phyloP scores from a whole-genome alignment of 23 red algal genomes.

The Gracilaria gracilis region DNA sequence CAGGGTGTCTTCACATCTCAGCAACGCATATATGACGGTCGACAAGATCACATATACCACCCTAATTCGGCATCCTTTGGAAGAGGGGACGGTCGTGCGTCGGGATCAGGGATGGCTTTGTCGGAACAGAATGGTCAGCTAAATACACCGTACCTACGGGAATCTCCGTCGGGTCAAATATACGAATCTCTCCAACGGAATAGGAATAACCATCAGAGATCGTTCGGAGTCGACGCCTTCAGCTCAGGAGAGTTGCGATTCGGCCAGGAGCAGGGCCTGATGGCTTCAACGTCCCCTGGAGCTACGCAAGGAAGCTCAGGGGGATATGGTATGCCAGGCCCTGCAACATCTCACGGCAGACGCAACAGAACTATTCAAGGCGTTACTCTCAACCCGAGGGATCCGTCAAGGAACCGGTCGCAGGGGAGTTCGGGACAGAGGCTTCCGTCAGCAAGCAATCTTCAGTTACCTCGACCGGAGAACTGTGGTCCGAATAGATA shows the following conservation, averaged over 20 bases:
- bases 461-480: background rate
- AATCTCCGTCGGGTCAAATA: background rate
- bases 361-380: background rate
- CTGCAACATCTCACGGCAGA: too few relatives aligned
- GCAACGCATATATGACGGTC: background rate
- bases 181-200: background rate
- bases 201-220: background rate
- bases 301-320: background rate
- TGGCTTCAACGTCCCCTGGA: background rate
- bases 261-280: too few relatives aligned
- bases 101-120: background rate
- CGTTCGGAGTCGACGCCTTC: background rate
- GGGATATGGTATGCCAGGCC: background rate
- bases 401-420: background rate
- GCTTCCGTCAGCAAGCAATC: constrained; percentile 26
- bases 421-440: background rate
- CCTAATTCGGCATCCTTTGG: background rate
- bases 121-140: background rate
- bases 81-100: background rate
- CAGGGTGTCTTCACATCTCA: background rate
- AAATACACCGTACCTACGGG: background rate
- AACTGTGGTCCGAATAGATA: background rate
- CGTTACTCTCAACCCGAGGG: background rate
- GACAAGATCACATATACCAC: background rate
- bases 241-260: too few relatives aligned